phyloP scores from a whole-genome alignment of 306 rosid species.

The Dryas drummondii region DNA sequence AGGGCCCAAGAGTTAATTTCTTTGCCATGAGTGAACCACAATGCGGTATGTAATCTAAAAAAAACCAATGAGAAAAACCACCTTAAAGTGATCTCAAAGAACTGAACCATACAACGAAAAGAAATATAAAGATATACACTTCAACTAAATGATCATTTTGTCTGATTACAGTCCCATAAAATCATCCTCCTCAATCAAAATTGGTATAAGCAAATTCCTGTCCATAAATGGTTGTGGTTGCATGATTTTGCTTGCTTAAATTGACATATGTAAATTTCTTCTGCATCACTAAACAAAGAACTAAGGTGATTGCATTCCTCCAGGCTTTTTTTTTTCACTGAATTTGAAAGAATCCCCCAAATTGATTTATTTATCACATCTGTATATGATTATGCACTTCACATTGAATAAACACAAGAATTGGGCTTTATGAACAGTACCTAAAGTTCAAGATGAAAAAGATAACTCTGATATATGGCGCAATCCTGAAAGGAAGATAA shows the following conservation, averaged over 20 bases:
- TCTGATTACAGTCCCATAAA: background rate
- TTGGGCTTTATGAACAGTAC: conserved; percentile 38
- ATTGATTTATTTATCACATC: background rate
- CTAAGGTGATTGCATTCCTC: conserved; percentile 3
- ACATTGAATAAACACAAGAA: conserved; percentile 8
- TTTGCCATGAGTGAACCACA: background rate
- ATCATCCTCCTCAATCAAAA: background rate
- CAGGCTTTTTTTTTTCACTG: background rate
- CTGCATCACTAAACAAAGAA: background rate
- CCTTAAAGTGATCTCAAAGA: background rate
- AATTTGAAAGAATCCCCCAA: background rate
- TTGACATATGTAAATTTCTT: background rate
- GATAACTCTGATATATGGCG: conserved; percentile 88
- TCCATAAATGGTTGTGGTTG: background rate
- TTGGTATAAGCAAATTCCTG: background rate
- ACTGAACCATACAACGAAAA: background rate
- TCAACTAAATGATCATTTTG: conserved; percentile 1
- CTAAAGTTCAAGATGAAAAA: conserved; percentile 81
- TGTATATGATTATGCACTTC: background rate
- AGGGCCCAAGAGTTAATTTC: background rate
- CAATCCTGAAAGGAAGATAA: conserved; percentile 83
- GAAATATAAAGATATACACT: background rate
- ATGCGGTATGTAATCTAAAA: background rate
- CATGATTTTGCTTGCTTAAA: background rate
- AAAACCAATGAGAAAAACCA: background rate